Evolutionary conservation across 2,329 filamentous ascomycete species (phyloP).

Genomic region (Diaporthe helianthi): DNA sequence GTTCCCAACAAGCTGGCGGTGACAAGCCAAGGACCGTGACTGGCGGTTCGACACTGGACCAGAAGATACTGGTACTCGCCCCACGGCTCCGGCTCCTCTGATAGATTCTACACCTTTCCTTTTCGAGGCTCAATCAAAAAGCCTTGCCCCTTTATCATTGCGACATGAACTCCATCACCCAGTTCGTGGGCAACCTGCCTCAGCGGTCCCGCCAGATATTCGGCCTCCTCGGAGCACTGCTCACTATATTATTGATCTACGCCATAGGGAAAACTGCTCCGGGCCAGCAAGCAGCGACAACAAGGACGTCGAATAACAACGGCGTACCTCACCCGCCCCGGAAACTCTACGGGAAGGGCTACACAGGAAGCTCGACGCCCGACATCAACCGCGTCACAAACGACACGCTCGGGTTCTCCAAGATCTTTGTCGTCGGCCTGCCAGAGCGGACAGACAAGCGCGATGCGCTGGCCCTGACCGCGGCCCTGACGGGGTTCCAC

Average conservation of each 20-base stretch:
- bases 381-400: conserved; percentile 39
- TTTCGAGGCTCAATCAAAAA: not conserved
- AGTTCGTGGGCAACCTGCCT: not conserved
- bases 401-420: conserved; percentile 41
- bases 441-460: conserved; percentile 58
- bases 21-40: too few species aligned
- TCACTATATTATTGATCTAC: not conserved
- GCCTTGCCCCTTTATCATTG: too few species aligned
- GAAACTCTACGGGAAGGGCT: conserved; percentile 31
- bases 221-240: not conserved
- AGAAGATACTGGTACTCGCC: too few species aligned
- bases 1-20: too few species aligned
- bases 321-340: not conserved
- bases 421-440: conserved; percentile 56
- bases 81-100: too few species aligned
- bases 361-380: conserved; percentile 27
- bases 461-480: conserved; percentile 56
- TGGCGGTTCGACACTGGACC: too few species aligned
- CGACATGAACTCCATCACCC: not conserved
- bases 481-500: conserved; percentile 51
- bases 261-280: not conserved
- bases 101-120: not conserved
- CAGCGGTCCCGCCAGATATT: conserved; percentile 15
- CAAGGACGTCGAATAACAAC: not conserved
- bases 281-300: not conserved